Base-by-base conservation (phyloP, 106 monocot genomes). In the Allium fistulosum region DNA sequence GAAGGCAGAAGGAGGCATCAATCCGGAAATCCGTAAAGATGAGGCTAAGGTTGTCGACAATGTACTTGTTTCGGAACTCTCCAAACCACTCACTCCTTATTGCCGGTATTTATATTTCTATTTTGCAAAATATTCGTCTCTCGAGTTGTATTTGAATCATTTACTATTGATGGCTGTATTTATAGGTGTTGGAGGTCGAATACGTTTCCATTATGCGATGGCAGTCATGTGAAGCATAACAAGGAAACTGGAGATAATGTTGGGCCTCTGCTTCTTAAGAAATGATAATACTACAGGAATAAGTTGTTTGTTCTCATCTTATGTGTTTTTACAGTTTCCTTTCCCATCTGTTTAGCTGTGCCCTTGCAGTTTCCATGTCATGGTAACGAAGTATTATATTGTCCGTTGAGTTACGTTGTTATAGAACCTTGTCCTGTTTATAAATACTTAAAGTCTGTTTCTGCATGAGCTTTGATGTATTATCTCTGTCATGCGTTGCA, bases 211-310 rank as follows among this genome's bases (percentile, higher is more conserved):
- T 77, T 99, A 49, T 97, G 92, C 76, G 97, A 92, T 58, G 92
- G 97, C 18, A 87, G 76, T 74, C 97, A 99, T 61, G 87, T 87
- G 76, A 99, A 92, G 97, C 92, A 99, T 80, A 92, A 92, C 79
- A 99, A 92, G 73, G 92, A 73, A 7, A 92, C 89, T 45, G 92
- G 89, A 4, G 97, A 97, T 66, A 97, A 97, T 55, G 92, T 92
- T 17, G 89, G 92, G 0, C 97, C 92, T 7, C 64, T 92, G 74
- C 89, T 92, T 10, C 71, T 99, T 53, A 99, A 87, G 89, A 99
- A 92, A 64, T 10, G 13, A 49, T 16, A 58, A 58, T 16, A 37
- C 37, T 37, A 2, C 37, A 37, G 37, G 5, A 22, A 22, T 22
- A 22, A 22, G 22, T 22, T 22, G 22, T 22, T 22, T 22, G 22